Conservation (phyloP, 1,284 basidiomycete genomes). For the Neotropicomus parvogracilis region DNA sequence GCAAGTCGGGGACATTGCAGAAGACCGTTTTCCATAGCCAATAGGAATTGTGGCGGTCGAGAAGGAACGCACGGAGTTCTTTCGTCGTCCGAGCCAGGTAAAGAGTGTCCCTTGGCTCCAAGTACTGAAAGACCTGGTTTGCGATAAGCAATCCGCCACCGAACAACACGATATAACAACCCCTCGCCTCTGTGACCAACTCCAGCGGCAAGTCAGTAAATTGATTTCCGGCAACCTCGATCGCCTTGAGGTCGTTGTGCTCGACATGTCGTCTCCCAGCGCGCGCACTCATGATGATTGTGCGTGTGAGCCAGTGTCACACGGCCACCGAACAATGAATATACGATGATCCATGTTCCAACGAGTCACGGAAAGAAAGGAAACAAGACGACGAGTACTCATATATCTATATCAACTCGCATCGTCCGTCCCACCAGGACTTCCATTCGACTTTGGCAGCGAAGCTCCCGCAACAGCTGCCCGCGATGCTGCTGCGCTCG, state of each 20-base stretch:
- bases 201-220: neutral
- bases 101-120: neutral
- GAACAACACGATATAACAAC: too few relatives aligned
- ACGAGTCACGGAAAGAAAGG: constrained; percentile 1
- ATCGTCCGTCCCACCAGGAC: constrained; percentile 35
- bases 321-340: too few relatives aligned
- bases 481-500: constrained; percentile 25
- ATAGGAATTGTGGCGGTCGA: neutral
- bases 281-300: too few relatives aligned
- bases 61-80: neutral
- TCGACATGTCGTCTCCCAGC: too few relatives aligned
- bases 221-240: neutral
- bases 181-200: neutral
- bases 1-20: neutral
- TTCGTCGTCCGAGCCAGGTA: neutral
- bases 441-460: constrained; percentile 27
- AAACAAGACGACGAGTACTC: neutral
- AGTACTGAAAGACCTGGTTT: neutral
- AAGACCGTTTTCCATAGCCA: neutral
- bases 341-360: constrained; percentile 4
- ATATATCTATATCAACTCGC: constrained; percentile 29
- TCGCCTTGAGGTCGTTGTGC: too few relatives aligned
- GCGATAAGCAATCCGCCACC: neutral
- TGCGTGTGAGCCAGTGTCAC: too few relatives aligned
- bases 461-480: constrained; percentile 19